Conservation (phyloP, 2,329 filamentous ascomycete species). For the Aureobasidium sp. region DNA sequence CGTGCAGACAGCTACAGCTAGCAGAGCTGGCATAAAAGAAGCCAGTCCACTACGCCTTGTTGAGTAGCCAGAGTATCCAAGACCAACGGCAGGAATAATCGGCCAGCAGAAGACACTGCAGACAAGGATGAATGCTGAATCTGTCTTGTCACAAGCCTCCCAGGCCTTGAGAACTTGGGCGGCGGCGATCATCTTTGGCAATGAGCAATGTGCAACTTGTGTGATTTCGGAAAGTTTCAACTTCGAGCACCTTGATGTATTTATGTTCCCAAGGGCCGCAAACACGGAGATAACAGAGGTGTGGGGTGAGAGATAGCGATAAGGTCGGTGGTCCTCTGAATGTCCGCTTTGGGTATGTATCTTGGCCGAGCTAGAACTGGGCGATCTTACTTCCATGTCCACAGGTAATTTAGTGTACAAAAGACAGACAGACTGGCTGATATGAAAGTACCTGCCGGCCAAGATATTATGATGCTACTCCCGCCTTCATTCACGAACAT, state of each 20-base stretch:
- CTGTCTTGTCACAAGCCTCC: conserved; percentile 44
- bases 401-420: neutral
- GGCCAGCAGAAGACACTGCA: conserved; percentile 46
- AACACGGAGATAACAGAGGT: neutral
- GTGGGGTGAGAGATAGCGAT: conserved; percentile 8
- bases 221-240: neutral
- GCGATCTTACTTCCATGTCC: neutral
- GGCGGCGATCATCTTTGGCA: neutral
- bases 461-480: neutral
- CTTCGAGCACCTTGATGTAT: conserved; percentile 1
- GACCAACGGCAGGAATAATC: conserved; percentile 44
- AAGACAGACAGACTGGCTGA: neutral
- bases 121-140: conserved; percentile 44
- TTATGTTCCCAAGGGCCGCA: neutral
- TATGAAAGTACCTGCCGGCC: neutral
- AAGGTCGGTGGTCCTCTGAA: neutral
- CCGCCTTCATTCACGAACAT: neutral
- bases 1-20: conserved; percentile 41
- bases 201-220: neutral
- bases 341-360: conserved; percentile 2
- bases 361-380: neutral
- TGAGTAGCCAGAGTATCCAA: conserved; percentile 44
- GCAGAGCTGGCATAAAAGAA: conserved; percentile 41
- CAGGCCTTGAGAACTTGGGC: conserved; percentile 10
- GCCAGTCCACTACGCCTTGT: conserved; percentile 41